A percentile compares a stretch with the other conserved stretches of the same genome.
These are phyloP conservation scores for Russula sp. DNA, from an alignment of 768 basidiomycete genomes.

Conservation along the genomic window DNA sequence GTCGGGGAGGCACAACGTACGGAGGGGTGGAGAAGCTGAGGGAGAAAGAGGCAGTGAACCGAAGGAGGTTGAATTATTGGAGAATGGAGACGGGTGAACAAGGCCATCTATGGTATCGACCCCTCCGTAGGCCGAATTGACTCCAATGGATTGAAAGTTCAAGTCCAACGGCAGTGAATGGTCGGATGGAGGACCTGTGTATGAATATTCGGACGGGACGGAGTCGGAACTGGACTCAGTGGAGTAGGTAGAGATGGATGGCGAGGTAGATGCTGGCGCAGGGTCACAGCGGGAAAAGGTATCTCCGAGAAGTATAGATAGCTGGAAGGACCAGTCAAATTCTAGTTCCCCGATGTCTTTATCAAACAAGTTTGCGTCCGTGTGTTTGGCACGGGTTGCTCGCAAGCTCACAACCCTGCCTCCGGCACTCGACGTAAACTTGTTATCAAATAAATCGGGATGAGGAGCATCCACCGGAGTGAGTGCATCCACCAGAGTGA, in stretches of 20 bases:
- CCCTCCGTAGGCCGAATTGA: slow-evolving; percentile 41
- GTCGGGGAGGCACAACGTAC: slow-evolving; percentile 37
- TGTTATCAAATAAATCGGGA: slow-evolving; percentile 57
- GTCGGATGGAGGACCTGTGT: slow-evolving; percentile 45
- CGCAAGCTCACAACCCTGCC: too few species aligned
- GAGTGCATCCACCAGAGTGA: not conserved
- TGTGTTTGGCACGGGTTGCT: too few species aligned
- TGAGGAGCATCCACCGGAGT: slow-evolving; percentile 70
- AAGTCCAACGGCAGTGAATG: slow-evolving; percentile 39
- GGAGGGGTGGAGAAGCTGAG: slow-evolving; percentile 17
- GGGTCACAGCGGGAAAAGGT: slow-evolving; percentile 59
- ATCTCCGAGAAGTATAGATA: slow-evolving; percentile 37
- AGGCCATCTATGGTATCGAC: slow-evolving; percentile 6
- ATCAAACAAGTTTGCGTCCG: slow-evolving; percentile 33
- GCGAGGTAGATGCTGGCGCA: slow-evolving; percentile 61
- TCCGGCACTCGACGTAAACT: too few species aligned
- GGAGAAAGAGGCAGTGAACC: slow-evolving; percentile 18
- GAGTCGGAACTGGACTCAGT: slow-evolving; percentile 70
- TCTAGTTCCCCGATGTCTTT: slow-evolving; percentile 66
- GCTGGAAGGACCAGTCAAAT: slow-evolving; percentile 52
- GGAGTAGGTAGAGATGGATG: slow-evolving; percentile 72
- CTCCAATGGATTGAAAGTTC: too few species aligned
- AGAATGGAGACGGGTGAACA: not conserved
- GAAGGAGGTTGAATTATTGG: slow-evolving; percentile 11
- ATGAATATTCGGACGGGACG: slow-evolving; percentile 39